Evolutionary conservation across 2,329 filamentous ascomycete species (phyloP).

Genomic region (Talaromyces amestolkiae): DNA sequence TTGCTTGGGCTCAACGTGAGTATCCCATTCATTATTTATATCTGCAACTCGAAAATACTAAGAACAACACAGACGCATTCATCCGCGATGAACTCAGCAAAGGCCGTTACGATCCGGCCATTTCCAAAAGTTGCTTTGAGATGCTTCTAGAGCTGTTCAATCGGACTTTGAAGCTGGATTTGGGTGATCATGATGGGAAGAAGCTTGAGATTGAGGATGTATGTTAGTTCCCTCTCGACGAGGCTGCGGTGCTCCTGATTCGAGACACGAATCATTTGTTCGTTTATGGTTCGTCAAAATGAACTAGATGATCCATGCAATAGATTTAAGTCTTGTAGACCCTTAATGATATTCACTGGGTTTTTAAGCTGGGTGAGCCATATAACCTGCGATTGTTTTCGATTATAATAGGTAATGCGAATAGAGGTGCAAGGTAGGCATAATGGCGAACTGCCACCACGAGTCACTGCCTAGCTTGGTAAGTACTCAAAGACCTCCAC

Average conservation of each 20-base stretch:
- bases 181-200: slow-evolving; percentile 60
- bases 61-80: slow-evolving; percentile 65
- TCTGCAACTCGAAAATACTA: background rate
- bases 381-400: too few relatives aligned
- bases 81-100: slow-evolving; percentile 91
- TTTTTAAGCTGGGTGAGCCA: background rate
- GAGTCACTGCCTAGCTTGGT: background rate
- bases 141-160: slow-evolving; percentile 84
- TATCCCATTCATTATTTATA: background rate
- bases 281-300: background rate
- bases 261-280: background rate
- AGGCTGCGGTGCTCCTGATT: background rate
- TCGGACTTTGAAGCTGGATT: slow-evolving; percentile 71
- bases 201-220: slow-evolving; percentile 67
- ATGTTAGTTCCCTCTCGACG: slow-evolving; percentile 49
- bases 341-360: background rate
- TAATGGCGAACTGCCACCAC: background rate
- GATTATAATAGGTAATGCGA: too few relatives aligned
- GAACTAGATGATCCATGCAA: background rate
- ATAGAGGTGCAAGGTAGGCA: too few relatives aligned
- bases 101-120: slow-evolving; percentile 85
- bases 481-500: background rate
- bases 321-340: background rate
- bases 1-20: slow-evolving; percentile 82
- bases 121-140: slow-evolving; percentile 86